Percentiles rank a stretch among this genome's conserved stretches.
Evolutionary conservation across 2,329 filamentous ascomycete genomes (phyloP).

Genomic region (Aspergillus flavus): DNA sequence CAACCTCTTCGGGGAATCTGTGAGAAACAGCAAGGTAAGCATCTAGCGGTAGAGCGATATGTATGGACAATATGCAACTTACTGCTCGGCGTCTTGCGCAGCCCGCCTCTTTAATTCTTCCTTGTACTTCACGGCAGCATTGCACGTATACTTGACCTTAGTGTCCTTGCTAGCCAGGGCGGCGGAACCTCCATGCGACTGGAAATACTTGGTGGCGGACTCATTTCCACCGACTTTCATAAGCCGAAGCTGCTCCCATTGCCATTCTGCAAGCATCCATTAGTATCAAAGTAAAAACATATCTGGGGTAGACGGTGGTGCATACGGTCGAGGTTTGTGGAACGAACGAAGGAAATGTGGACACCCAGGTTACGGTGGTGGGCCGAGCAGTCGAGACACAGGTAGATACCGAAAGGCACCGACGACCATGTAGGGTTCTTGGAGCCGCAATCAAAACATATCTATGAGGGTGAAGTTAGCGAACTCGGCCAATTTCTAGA

Average conservation of each 20-base stretch:
- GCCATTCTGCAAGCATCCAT: conserved; percentile 69
- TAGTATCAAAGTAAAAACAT: conserved; percentile 18
- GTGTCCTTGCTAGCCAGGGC: conserved; percentile 94
- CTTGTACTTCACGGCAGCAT: conserved; percentile 95
- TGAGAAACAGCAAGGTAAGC: conserved; percentile 15
- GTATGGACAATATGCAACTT: conserved; percentile 40
- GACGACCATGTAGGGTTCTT: conserved; percentile 99
- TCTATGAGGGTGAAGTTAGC: conserved; percentile 52
- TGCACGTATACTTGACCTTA: conserved; percentile 95
- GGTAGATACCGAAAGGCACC: conserved; percentile 94
- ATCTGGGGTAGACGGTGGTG: conserved; percentile 25
- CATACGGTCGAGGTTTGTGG: conserved; percentile 97
- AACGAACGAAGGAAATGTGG: conserved; percentile 98
- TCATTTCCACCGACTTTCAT: conserved; percentile 99
- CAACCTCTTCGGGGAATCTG: conserved; percentile 82
- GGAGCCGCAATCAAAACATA: conserved; percentile 97
- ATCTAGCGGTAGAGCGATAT: no score
- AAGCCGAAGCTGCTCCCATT: conserved; percentile 95
- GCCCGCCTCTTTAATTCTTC: conserved; percentile 89
- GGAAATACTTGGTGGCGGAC: conserved; percentile 97
- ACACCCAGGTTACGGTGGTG: conserved; percentile 97
- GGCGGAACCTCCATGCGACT: conserved; percentile 90
- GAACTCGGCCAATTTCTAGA: conserved; percentile 4
- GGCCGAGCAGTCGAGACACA: conserved; percentile 96
- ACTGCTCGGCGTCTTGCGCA: conserved; percentile 82